phyloP scores from a whole-genome alignment of 495 filamentous ascomycete genomes.

The Neurospora sp. region DNA sequence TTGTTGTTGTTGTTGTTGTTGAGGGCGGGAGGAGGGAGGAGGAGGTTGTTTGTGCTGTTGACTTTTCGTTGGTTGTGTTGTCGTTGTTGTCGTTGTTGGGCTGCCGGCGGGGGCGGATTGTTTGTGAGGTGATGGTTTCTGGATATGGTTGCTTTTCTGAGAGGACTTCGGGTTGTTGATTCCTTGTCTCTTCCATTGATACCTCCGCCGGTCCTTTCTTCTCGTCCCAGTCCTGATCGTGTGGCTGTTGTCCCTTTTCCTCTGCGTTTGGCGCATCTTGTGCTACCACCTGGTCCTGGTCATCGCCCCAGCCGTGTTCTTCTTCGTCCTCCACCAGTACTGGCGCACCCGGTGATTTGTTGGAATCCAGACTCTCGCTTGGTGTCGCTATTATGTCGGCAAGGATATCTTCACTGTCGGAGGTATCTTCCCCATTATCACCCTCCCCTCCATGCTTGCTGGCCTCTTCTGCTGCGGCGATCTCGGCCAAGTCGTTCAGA shows the following conservation, averaged over 20 bases:
- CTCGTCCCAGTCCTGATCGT: neutral
- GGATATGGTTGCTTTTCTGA: constrained; percentile 7
- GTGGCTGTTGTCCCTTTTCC: constrained; percentile 2
- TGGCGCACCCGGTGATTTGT: constrained; percentile 17
- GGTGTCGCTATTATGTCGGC: constrained; percentile 36
- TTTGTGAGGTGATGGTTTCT: constrained; percentile 14
- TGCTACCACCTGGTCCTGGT: constrained; percentile 1
- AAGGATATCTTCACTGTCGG: constrained; percentile 42
- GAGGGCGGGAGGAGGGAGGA: constrained; percentile 28
- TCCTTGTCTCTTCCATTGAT: neutral
- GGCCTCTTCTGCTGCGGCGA: constrained; percentile 23
- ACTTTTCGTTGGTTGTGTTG: neutral
- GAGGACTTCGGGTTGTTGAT: neutral
- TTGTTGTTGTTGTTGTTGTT: constrained; percentile 3
- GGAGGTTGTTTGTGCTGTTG: constrained; percentile 15
- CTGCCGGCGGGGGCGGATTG: constrained; percentile 13
- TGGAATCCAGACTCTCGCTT: constrained; percentile 36
- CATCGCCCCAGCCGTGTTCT: constrained; percentile 2
- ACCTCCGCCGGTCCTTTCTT: neutral
- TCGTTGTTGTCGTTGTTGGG: constrained; percentile 3
- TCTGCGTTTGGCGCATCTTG: neutral
- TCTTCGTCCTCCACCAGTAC: constrained; percentile 6
- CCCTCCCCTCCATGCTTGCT: constrained; percentile 10
- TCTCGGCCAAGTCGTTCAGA: constrained; percentile 51
- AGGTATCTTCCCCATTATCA: constrained; percentile 29